phyloP scores from a whole-genome alignment of 345 rosid species.

The Gossypium herbaceum region DNA sequence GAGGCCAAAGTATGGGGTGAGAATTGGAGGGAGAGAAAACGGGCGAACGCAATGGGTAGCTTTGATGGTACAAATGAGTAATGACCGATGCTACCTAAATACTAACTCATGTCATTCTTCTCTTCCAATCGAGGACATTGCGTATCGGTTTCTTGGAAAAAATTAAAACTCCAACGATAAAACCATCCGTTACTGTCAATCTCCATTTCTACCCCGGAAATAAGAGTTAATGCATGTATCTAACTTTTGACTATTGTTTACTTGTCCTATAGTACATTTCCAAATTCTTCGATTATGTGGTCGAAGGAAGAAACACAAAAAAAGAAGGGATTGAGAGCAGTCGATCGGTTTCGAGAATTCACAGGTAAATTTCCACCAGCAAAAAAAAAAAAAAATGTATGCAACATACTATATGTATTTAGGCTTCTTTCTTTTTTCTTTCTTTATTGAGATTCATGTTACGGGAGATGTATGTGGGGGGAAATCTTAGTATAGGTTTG shows the following conservation, averaged over 20 bases:
- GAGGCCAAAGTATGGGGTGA: slow-evolving; percentile 99
- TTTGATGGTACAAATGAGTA: slow-evolving; percentile 57
- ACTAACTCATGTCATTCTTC: slow-evolving; percentile 1
- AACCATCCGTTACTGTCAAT: slow-evolving; percentile 23
- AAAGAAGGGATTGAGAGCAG: slow-evolving; percentile 13
- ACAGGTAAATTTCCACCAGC: slow-evolving; percentile 11
- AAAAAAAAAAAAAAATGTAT: slow-evolving; percentile 15
- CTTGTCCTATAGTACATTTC: slow-evolving; percentile 23
- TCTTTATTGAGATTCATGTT: slow-evolving; percentile 20
- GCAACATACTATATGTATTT: slow-evolving; percentile 32
- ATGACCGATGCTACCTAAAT: slow-evolving; percentile 33
- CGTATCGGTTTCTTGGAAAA: slow-evolving; percentile 17
- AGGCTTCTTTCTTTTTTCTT: slow-evolving; percentile 10
- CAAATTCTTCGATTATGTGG: slow-evolving; percentile 25
- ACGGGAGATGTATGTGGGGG: slow-evolving; percentile 16
- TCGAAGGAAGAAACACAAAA: slow-evolving; percentile 26
- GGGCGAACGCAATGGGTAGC: slow-evolving; percentile 67
- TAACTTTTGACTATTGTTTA: slow-evolving; percentile 23
- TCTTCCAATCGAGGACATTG: slow-evolving; percentile 13
- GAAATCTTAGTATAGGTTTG: background rate
- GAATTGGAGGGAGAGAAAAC: slow-evolving; percentile 89
- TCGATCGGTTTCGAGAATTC: background rate
- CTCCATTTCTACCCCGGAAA: slow-evolving; percentile 17
- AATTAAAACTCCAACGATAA: slow-evolving; percentile 25
- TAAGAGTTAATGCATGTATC: no score